Evolutionary conservation across 139 green algal genomes (phyloP), one percentile per base, ranked within the genome.

Genomic region (Deuterostichococcus epilithicus): DNA sequence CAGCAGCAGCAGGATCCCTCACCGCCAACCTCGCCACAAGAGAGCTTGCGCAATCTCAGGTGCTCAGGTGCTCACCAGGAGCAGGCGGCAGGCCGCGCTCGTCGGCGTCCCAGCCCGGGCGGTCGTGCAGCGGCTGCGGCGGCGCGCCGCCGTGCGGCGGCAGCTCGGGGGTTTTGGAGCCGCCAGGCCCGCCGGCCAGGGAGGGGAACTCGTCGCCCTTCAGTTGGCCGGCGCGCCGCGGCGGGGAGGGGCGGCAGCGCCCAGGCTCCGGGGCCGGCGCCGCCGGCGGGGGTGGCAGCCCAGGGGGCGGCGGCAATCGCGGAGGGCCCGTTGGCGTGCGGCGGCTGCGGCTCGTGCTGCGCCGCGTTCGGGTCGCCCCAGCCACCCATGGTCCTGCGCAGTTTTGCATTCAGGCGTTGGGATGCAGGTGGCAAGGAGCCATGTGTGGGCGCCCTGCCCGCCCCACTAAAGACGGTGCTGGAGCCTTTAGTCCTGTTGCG

Each of bases 141-240:
- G 30, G 32, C 42, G 67, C 6, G 42, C 5, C 30, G 47, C 2
- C 33, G 13, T 22, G 28, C 2, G n/a, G 28, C 3, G 32, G 47
- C 4, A 32, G 32, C 63, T 45, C 20, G 5, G 22, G 23, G 13
- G 22, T 38, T 15, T 45, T 36, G 20, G 2, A 34, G 10, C 42
- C 42, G 10, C 8, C 42, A 23, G 42, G 10, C 13, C 42, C 42
- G 42, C 42, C 70, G 26, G 75, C 77, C 42, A 86, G 68, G 1
- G 23, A 75, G 10, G 82, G 82, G 34, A 82, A 86, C 68, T 86
- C 73, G 39, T 85, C 80, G 42, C 76, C 79, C 66, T 86, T 80
- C 23, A 80, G 82, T 32, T 82, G 39, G 22, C 82, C 79, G 1
- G 59, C 58, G 26, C 82, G 6, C 66, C 69, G 30, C 82, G 78